Conservation (phyloP, 352 stramenopile genomes). For the Pythium chondricola region DNA sequence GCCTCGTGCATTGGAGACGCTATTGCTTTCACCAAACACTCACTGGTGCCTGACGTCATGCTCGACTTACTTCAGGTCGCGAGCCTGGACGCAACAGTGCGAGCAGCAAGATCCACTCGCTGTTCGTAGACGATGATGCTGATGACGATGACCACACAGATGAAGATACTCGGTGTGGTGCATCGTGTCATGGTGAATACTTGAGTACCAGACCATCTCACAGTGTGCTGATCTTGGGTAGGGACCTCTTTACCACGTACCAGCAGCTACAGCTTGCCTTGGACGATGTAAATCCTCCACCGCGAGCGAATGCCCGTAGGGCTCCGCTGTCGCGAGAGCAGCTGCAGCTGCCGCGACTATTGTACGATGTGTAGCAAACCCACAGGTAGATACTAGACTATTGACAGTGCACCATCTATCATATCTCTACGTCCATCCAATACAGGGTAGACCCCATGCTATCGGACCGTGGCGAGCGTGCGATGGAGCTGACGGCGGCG, state of each 20-base stretch:
- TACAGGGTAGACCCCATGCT: slow-evolving; percentile 48
- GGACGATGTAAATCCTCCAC: too few species aligned
- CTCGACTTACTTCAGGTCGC: too few species aligned
- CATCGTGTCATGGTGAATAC: background rate
- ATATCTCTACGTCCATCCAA: too few species aligned
- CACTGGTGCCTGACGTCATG: too few species aligned
- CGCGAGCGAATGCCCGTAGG: too few species aligned
- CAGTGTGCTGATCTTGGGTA: background rate
- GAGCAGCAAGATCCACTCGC: background rate
- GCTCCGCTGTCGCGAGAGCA: background rate
- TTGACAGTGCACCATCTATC: background rate
- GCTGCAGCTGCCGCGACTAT: background rate
- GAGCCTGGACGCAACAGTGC: too few species aligned
- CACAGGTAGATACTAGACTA: background rate
- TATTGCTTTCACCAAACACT: too few species aligned
- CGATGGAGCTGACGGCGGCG: slow-evolving; percentile 49
- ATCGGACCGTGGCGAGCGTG: slow-evolving; percentile 28
- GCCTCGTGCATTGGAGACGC: too few species aligned
- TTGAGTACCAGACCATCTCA: background rate
- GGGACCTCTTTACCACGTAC: background rate
- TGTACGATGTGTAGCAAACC: background rate
- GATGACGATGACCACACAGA: slow-evolving; percentile 1
- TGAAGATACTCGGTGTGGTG: background rate
- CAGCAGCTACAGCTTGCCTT: background rate
- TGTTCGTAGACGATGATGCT: slow-evolving; percentile 9